These are phyloP conservation scores for Bathelium albidoporum DNA, from an alignment of 495 filamentous ascomycete genomes.

Conservation along the genomic window DNA sequence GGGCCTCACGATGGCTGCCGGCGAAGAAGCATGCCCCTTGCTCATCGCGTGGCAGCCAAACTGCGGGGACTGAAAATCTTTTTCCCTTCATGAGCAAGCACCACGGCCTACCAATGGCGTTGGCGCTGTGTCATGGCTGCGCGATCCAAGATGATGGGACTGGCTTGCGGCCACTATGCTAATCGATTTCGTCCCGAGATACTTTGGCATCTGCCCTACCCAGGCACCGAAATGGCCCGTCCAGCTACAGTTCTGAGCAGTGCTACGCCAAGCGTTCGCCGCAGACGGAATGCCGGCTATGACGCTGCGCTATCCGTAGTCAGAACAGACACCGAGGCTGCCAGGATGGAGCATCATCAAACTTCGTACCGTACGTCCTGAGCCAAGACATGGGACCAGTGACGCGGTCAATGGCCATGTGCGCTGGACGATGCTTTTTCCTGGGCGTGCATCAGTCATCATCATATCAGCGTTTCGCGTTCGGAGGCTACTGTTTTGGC, in stretches of 20 bases:
- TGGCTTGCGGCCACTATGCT: neutral
- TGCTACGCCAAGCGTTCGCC: too few relatives aligned
- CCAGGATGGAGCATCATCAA: neutral
- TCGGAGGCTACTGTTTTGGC: neutral
- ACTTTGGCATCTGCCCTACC: neutral
- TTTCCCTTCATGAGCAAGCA: neutral
- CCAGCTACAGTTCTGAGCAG: too few relatives aligned
- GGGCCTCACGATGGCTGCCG: neutral
- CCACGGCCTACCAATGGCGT: neutral
- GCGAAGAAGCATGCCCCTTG: neutral
- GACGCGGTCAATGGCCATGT: neutral
- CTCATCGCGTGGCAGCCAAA: slow-evolving; percentile 4
- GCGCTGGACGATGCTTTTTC: neutral
- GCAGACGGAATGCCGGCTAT: neutral
- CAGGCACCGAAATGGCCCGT: too few relatives aligned
- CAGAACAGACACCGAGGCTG: neutral
- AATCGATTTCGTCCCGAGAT: neutral
- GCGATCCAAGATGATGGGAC: neutral
- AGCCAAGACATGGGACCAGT: neutral
- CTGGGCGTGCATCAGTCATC: neutral
- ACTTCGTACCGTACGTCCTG: neutral
- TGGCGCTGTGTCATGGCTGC: neutral
- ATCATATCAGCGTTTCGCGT: neutral
- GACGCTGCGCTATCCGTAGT: neutral
- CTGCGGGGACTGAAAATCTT: neutral